Evolutionary conservation across 257 asterid species (phyloP).

Genomic region (Solanum lycopersicoides): DNA sequence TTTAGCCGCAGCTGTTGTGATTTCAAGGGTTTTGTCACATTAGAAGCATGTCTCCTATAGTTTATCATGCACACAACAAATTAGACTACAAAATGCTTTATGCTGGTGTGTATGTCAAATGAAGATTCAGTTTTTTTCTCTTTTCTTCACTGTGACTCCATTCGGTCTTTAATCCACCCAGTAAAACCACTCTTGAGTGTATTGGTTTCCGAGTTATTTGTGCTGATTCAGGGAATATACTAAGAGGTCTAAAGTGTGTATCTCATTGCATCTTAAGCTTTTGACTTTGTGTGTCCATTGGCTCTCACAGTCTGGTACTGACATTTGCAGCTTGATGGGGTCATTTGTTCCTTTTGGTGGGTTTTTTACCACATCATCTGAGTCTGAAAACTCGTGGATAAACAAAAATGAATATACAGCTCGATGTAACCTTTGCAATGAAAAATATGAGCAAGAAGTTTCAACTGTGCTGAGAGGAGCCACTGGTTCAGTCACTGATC

Average conservation of each 20-base stretch:
- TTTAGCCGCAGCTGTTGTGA: neutral
- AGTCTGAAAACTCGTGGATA: slow-evolving; percentile 28
- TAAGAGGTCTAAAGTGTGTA: neutral
- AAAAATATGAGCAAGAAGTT: slow-evolving; percentile 69
- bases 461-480: slow-evolving; percentile 32
- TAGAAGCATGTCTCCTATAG: neutral
- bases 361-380: slow-evolving; percentile 74
- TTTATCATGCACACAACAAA: neutral
- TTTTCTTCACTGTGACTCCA: neutral
- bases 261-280: slow-evolving; percentile 6
- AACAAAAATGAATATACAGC: slow-evolving; percentile 21
- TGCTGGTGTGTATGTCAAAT: neutral
- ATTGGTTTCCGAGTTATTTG: neutral
- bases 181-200: neutral
- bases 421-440: slow-evolving; percentile 63
- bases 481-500: slow-evolving; percentile 32
- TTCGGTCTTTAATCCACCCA: neutral
- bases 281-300: slow-evolving; percentile 8
- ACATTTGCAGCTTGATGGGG: slow-evolving; percentile 77
- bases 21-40: neutral
- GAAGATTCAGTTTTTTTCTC: neutral
- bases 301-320: slow-evolving; percentile 18
- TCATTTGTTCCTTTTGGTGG: slow-evolving; percentile 97
- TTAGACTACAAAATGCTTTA: neutral
- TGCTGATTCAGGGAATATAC: neutral